These are phyloP conservation scores for Penicillium flavigenum DNA, from an alignment of 495 filamentous ascomycete genomes.

Conservation along the genomic window DNA sequence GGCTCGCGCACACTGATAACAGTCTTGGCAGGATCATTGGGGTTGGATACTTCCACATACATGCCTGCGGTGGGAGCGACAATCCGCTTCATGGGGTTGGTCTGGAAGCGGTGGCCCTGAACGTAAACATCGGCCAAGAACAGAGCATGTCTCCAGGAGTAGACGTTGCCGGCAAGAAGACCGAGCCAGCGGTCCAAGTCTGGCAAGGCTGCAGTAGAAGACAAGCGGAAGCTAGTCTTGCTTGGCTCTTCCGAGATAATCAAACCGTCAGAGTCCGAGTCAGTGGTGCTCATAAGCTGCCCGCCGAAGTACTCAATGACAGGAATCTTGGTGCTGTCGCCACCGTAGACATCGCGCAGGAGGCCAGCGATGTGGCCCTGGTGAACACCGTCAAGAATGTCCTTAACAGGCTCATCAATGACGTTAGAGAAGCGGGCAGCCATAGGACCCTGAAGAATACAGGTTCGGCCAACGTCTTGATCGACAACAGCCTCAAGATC, in stretches of 20 bases:
- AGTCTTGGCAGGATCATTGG: conserved; percentile 74
- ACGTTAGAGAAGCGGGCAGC: conserved; percentile 85
- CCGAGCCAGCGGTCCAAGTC: conserved; percentile 77
- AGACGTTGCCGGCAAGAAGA: conserved; percentile 78
- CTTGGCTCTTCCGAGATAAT: conserved; percentile 69
- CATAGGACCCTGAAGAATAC: conserved; percentile 94
- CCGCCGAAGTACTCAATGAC: conserved; percentile 94
- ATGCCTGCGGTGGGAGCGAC: conserved; percentile 83
- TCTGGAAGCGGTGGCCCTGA: conserved; percentile 94
- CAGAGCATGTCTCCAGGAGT: conserved; percentile 95
- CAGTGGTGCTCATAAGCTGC: conserved; percentile 58
- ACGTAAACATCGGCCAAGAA: conserved; percentile 93
- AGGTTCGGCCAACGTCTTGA: conserved; percentile 91
- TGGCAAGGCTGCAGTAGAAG: conserved; percentile 69
- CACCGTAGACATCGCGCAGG: conserved; percentile 74
- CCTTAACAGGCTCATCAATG: conserved; percentile 88
- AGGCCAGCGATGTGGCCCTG: conserved; percentile 77
- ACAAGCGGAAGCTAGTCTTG: conserved; percentile 79
- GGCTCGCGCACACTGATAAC: conserved; percentile 75
- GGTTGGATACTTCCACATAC: conserved; percentile 81
- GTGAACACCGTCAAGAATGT: conserved; percentile 90
- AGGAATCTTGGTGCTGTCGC: conserved; percentile 71
- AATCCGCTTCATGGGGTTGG: conserved; percentile 89
- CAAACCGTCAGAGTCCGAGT: conserved; percentile 75
- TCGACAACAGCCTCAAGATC: conserved; percentile 92